Base-by-base conservation (phyloP, 2,329 filamentous ascomycete genomes). In the Fusarium sp. region DNA sequence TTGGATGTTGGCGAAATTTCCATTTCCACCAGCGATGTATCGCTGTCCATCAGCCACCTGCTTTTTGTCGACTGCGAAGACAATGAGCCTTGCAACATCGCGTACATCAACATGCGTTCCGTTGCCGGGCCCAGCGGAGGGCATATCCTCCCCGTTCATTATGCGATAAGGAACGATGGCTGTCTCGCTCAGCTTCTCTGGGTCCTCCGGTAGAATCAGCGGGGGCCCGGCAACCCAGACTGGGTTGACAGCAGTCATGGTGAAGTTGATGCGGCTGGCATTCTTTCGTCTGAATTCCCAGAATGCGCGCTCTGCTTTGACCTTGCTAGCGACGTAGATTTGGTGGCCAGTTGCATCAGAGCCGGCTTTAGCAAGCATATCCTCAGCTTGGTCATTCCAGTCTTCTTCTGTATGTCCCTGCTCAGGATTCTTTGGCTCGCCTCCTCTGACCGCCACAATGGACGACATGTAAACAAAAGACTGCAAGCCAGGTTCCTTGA, bases 91-190 rank as follows among this genome's bases (percentile, higher is more conserved):
- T 12, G 52, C 62, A 12, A 65, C 62, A 12, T 65, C 62, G 1
- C 62, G 59, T 6, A 64, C 62, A 10, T 65, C 62, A 16, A 65
- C 62, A 20, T 65, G 62, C 1, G 60, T 59, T 38, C 62, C 59
- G 4, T 65, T 65, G 0, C 62, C 62, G 31, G 62, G 62, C 4
- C 62, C 62, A 1, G 11, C 8, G 8, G 38, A 8, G 1, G 62
- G 29, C 62, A 65, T 38, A 2, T 64, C 31, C 4, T 64, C 23
- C 0, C 62, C 62, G 8, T 64, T 65, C 50, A 65, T 41, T 5
- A 64, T 64, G 4, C 59, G 59, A 44, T 65, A 65, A 2, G 59
- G 20, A 5, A 65, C 35, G 3, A 65, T 47, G 15, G 62, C 62
- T 18, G 59, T 64, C 28, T 65, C 59, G 37, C 62, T 65, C 33